Evolutionary conservation across 2,329 filamentous ascomycete genomes (phyloP), one percentile per base, ranked within the genome.

Genomic region (Pestalotiopsis sp.): DNA sequence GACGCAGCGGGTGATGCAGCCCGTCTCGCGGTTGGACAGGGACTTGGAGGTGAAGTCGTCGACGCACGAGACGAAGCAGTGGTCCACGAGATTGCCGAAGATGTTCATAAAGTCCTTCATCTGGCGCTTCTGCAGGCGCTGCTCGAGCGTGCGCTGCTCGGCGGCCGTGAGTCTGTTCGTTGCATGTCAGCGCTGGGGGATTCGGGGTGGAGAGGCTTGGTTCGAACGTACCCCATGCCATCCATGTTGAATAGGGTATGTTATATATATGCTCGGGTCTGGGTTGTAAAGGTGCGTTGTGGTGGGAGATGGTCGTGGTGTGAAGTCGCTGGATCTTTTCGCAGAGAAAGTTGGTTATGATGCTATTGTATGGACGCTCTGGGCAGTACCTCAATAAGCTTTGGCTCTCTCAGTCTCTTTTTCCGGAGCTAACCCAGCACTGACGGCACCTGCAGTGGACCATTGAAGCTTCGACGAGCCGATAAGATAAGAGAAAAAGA

Each of bases 21-120:
- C 92, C 78, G 93, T 92, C 85, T 99, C 96, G 80, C 93, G 92
- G 74, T 91, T 88, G 72, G 93, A 92, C 73, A 99, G 90, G 63
- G 94, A 93, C 86, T 98, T 98, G 84, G 94, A 97, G 78, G 95
- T 97, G 89, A 99, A 99, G 87, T 98, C 95, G 83, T 95, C 95
- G 83, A 99, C 90, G 87, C 96, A 99, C 83, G 96, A 92, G 80
- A 93, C 91, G 88, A 99, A 99, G 90, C 96, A 99, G 84, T 91
- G 89, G 81, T 94, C 91, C 76, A 94, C 92, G 67, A 93, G 87
- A 83, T 89, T 91, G 77, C 83, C 85, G 76, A 88, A 88, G 80
- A 89, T 83, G 77, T 90, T 93, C 92, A 98, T 97, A 80, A 99
- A 98, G 81, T 98, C 95, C 86, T 97, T 97, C 88, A 99, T 93